Base-by-base conservation (phyloP, 2,329 filamentous ascomycete genomes). In the Diaporthe vexans region DNA sequence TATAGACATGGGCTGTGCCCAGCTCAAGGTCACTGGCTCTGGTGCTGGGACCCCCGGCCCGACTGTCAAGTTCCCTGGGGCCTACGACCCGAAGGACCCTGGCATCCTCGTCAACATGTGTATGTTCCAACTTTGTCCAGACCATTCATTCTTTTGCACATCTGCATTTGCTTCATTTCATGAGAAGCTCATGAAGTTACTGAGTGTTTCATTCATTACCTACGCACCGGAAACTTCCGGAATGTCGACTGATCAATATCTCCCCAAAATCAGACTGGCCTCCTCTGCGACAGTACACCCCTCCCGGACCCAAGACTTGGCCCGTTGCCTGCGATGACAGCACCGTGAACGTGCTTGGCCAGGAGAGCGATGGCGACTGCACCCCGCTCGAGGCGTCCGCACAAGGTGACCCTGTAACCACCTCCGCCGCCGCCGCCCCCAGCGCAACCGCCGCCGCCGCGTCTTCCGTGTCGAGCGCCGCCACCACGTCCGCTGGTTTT, bases 91-190 rank as follows among this genome's bases (percentile, higher is more conserved):
- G 43, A 74, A 78, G 7, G 82, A 83, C 76, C 78, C 81, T 58
- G 82, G 82, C n/a, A 73, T 83, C 24, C 75, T 82, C 48, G 78
- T 84, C 76, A 79, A 79, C 77, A 78, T 83, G 77, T 83, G 83
- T 51, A 51, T 4, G 46, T 51, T 51, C 3, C 4, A 1, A 4
- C 15, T 21, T 21, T n/a, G n/a, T n/a, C 46, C 17, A 11, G 3
- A 11, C 8, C 17, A 21, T 48, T 19, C n/a, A n/a, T n/a, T n/a
- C n/a, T n/a, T n/a, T n/a, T n/a, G n/a, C n/a, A n/a, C n/a, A n/a
- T n/a, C 17, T 43, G 15, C 40, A 43, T 43, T 1, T 3, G 5
- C 6, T 43, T 15, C 17, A 43, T 13, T 1, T 17, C 10, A 37
- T 11, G 10, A 11, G 35, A n/a, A n/a, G n/a, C n/a, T n/a, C n/a